Conservation (phyloP, 768 basidiomycete species). For the Galerina marginata region DNA sequence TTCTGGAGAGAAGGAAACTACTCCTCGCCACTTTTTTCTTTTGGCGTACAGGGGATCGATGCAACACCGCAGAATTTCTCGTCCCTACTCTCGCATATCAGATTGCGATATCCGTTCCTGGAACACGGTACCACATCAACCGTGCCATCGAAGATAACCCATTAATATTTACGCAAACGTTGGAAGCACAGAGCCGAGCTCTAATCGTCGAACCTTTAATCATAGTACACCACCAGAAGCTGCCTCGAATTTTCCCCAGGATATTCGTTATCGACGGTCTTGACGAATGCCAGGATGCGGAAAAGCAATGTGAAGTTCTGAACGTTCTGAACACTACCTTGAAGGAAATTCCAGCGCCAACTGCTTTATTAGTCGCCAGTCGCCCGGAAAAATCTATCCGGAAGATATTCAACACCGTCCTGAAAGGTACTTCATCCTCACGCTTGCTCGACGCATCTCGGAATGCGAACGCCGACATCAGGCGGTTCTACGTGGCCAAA, state of each 20-base stretch:
- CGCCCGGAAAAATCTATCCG: not conserved
- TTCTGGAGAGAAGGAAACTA: not conserved
- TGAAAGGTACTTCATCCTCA: not conserved
- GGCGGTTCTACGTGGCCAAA: not conserved
- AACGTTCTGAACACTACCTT: not conserved
- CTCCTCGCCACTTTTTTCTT: not conserved
- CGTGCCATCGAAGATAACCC: not conserved
- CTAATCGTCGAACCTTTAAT: not conserved
- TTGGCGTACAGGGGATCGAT: not conserved
- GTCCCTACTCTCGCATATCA: not conserved
- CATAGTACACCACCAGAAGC: not conserved
- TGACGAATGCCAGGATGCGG: not conserved
- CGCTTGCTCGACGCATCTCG: not conserved
- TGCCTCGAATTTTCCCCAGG: not conserved
- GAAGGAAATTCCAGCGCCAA: not conserved
- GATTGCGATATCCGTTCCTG: not conserved
- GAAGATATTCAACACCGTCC: not conserved
- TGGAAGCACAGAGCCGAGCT: not conserved
- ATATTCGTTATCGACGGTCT: not conserved
- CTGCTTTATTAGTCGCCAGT: not conserved
- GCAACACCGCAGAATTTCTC: not conserved
- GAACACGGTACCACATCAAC: not conserved
- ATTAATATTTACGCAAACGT: not conserved
- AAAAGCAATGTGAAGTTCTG: not conserved
- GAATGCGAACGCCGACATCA: not conserved